Conservation (phyloP, 331 rosid genomes). For the Malus hybrid region DNA sequence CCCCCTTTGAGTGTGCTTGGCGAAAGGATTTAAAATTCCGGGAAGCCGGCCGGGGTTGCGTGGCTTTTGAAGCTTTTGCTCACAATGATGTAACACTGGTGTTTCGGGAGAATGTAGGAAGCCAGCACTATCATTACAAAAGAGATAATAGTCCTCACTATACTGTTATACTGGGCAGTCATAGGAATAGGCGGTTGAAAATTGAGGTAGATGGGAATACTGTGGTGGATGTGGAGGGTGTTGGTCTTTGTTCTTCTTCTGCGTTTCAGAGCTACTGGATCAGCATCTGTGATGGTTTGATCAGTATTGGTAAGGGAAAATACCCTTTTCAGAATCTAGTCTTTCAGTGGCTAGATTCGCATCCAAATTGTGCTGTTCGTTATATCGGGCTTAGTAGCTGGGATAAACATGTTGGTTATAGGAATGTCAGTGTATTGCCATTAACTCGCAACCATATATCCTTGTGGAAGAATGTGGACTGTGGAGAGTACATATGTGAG, state of each 20-base stretch:
- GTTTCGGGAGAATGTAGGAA: constrained; percentile 83
- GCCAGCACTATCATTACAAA: constrained; percentile 89
- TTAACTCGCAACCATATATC: constrained; percentile 47
- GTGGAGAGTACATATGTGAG: constrained; percentile 38
- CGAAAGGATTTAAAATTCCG: constrained; percentile 72
- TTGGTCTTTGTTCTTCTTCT: constrained; percentile 71
- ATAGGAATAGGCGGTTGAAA: constrained; percentile 66
- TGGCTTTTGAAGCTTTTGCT: constrained; percentile 86
- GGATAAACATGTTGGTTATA: constrained; percentile 92
- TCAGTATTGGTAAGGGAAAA: constrained; percentile 71
- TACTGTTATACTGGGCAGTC: constrained; percentile 88
- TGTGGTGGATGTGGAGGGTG: constrained; percentile 74
- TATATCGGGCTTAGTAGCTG: constrained; percentile 95
- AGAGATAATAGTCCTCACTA: constrained; percentile 88
- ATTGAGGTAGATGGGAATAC: constrained; percentile 78
- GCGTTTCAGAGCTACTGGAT: constrained; percentile 91
- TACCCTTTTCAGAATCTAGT: constrained; percentile 84
- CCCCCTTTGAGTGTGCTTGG: constrained; percentile 97
- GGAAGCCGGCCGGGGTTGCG: constrained; percentile 93
- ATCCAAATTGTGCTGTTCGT: constrained; percentile 68
- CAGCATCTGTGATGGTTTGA: constrained; percentile 84
- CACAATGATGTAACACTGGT: constrained; percentile 86
- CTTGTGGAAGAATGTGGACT: constrained; percentile 52
- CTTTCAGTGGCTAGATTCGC: constrained; percentile 84
- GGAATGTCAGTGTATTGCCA: constrained; percentile 76